Evolutionary conservation across 768 basidiomycete species (phyloP).

Genomic region (Gyrodon lividus): DNA sequence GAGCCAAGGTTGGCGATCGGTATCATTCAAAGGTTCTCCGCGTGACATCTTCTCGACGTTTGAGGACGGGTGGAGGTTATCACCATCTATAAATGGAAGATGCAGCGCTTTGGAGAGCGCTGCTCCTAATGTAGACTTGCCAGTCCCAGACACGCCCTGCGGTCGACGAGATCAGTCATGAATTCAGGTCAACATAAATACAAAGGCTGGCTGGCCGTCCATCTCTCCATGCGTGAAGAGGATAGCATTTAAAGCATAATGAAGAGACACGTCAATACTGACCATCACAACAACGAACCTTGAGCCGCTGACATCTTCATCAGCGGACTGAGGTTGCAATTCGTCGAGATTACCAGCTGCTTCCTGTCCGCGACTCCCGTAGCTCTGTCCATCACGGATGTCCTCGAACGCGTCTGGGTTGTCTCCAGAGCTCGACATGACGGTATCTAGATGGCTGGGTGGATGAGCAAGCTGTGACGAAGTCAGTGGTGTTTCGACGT

Average conservation of each 20-base stretch:
- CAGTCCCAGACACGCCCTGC: slow-evolving; percentile 73
- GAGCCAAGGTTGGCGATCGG: slow-evolving; percentile 87
- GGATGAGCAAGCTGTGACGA: too few species aligned
- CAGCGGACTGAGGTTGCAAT: neutral
- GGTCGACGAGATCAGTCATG: neutral
- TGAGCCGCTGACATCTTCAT: slow-evolving; percentile 1
- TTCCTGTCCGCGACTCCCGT: neutral
- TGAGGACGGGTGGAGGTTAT: slow-evolving; percentile 76
- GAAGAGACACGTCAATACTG: slow-evolving; percentile 10
- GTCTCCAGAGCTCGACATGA: too few species aligned
- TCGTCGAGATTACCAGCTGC: neutral
- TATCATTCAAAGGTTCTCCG: slow-evolving; percentile 75
- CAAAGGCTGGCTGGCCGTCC: neutral
- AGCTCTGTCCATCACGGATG: neutral
- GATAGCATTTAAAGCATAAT: neutral
- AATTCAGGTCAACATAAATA: neutral
- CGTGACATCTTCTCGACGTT: slow-evolving; percentile 88
- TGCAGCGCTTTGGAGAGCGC: slow-evolving; percentile 58
- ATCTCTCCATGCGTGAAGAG: neutral
- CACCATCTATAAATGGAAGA: slow-evolving; percentile 86
- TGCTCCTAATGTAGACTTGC: slow-evolving; percentile 68
- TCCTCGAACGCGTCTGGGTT: too few species aligned
- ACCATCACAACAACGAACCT: slow-evolving; percentile 55
- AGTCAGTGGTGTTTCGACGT: too few species aligned
- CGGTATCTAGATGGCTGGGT: too few species aligned